Evolutionary conservation across 176 grass and related monocot species (phyloP).

Genomic region (Oryza officinalis): DNA sequence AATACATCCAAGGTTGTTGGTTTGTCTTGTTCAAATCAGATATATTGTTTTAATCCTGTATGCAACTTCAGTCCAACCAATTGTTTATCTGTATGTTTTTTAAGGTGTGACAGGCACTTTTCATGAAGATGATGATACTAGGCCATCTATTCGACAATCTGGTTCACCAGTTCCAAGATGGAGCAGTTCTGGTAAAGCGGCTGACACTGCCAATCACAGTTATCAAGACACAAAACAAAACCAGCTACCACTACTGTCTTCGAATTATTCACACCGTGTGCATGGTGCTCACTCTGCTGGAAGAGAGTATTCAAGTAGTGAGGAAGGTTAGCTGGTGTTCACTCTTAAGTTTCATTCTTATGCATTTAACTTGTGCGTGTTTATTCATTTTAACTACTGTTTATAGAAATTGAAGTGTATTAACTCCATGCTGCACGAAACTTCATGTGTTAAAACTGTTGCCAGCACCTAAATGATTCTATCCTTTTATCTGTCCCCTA

Average conservation of each 20-base stretch:
- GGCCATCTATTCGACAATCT: conserved; percentile 33
- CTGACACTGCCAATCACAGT: conserved; percentile 21
- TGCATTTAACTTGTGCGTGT: conserved; percentile 3
- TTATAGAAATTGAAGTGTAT: not conserved
- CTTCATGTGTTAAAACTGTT: not conserved
- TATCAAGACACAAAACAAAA: conserved; percentile 49
- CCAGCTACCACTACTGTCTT: conserved; percentile 22
- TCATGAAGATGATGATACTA: conserved; percentile 37
- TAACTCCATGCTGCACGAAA: conserved; percentile 1
- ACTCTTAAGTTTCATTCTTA: not conserved
- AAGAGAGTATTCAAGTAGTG: conserved; percentile 21
- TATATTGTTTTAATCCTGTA: conserved; percentile 17
- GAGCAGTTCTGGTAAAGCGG: conserved; percentile 46
- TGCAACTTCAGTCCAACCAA: not conserved
- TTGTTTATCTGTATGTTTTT: conserved; percentile 29
- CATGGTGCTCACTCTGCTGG: conserved; percentile 22
- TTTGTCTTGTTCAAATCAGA: conserved; percentile 34
- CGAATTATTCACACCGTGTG: conserved; percentile 18
- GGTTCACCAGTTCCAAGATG: conserved; percentile 35
- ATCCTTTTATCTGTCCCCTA: not conserved
- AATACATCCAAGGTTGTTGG: conserved; percentile 71
- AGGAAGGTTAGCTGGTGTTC: conserved; percentile 42
- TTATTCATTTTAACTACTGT: not conserved
- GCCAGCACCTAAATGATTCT: not conserved
- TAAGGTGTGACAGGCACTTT: conserved; percentile 27